phyloP scores from a whole-genome alignment of 768 basidiomycete genomes.

The Cubamyces sp. region DNA sequence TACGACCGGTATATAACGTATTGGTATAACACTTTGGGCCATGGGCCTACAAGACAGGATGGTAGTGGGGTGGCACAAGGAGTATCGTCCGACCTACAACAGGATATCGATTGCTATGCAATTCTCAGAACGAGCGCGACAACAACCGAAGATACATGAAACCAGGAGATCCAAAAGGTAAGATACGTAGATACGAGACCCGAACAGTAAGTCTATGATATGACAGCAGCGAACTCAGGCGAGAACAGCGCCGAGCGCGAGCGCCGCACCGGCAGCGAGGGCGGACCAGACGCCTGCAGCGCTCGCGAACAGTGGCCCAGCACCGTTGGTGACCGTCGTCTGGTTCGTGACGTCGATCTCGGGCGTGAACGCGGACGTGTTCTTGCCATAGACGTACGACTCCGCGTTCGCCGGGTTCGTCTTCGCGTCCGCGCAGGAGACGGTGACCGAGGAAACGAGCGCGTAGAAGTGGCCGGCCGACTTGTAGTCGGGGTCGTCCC shows the following conservation, averaged over 20 bases:
- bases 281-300: conserved; percentile 8
- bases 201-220: background rate
- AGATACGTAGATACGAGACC: too few relatives aligned
- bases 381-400: conserved; percentile 66
- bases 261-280: conserved; percentile 10
- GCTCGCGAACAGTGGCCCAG: conserved; percentile 26
- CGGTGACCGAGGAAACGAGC: conserved; percentile 59
- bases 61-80: too few relatives aligned
- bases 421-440: conserved; percentile 62
- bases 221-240: background rate
- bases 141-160: too few relatives aligned
- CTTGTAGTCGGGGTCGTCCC: conserved; percentile 76
- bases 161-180: background rate
- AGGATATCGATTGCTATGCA: too few relatives aligned
- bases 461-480: conserved; percentile 77
- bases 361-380: conserved; percentile 56
- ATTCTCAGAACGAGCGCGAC: too few relatives aligned
- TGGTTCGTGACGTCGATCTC: conserved; percentile 60
- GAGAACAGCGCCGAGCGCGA: conserved; percentile 21
- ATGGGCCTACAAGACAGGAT: too few relatives aligned
- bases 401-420: conserved; percentile 50
- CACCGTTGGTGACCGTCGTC: conserved; percentile 53
- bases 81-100: too few relatives aligned
- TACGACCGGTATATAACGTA: too few relatives aligned
- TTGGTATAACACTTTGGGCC: too few relatives aligned